Evolutionary conservation across 192 early-diverging fungal species (phyloP), one percentile per base, ranked within the genome.

Genomic region (Podila minutissima): DNA sequence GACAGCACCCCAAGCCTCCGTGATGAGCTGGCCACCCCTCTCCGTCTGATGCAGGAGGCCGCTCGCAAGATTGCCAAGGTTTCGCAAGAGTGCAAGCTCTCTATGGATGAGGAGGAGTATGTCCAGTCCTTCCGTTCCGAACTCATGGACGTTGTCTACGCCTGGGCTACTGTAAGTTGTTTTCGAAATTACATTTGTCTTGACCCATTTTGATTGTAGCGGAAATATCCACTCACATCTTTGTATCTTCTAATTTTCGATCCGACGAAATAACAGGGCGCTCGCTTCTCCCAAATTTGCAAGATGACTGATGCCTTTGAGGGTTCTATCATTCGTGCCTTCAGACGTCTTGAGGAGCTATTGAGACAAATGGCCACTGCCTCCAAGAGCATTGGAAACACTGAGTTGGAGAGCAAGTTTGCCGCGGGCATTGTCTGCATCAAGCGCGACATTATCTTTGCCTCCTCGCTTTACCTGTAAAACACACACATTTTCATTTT

Each of bases 401-500:
- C 88, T 6, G 95, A 96, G 72, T 82, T 99, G 62, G 97, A 97
- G 74, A 93, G 88, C 82, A 98, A 98, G 86, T 98, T 99, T 88
- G 91, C 94, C 20, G 93, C 95, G 59, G 96, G 93, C 66, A 96
- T 96, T 71, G 89, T 88, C 70, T 94, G 93, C 85, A 95, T 99
- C 83, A 96, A 97, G 86, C 89, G 97, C 72, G 97, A 98, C 70
- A 98, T 99, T 86, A 93, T 99, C 35, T 99, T 98, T 88, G 96
- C 98, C 20, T 92, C 91, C 20, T 96, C 95, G 55, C 89, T 99
- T 72, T 99, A 97, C 67, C 84, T 96, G 35, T 97, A 92, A 89
- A 53, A 5, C 32, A 48, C 2, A 15, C 22, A 66, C 28, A 31
- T 28, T 33, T 68, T 19, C 7, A 15, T 13, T 51, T 19, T 46